Conservation (phyloP, 495 filamentous ascomycete genomes). For the Aspergillus baeticus region DNA sequence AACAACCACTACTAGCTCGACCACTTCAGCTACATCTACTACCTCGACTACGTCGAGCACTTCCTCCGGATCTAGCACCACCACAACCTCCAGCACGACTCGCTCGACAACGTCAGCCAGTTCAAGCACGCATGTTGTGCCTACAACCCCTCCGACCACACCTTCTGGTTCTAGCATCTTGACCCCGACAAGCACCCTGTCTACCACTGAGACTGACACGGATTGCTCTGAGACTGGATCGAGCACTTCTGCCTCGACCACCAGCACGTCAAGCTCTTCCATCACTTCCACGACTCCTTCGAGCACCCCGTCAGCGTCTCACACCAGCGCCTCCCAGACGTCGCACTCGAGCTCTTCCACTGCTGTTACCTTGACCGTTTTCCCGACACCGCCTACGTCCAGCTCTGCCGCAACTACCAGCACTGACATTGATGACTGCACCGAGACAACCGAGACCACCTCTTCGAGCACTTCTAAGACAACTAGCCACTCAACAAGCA, state of each 20-base stretch:
- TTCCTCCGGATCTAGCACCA: neutral
- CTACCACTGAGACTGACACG: neutral
- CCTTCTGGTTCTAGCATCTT: neutral
- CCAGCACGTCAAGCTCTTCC: neutral
- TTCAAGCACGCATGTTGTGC: neutral
- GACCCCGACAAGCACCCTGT: neutral
- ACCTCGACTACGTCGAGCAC: neutral
- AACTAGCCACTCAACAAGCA: neutral
- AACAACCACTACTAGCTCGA: neutral
- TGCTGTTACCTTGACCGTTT: slow-evolving; percentile 8
- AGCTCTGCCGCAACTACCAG: neutral
- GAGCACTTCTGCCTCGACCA: neutral
- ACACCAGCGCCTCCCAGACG: neutral
- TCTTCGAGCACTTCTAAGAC: neutral
- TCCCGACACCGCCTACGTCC: slow-evolving; percentile 5
- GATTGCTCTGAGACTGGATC: neutral
- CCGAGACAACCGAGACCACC: neutral
- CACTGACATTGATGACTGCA: neutral
- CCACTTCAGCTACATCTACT: too few relatives aligned
- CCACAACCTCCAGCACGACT: neutral
- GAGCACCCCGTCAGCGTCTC: slow-evolving; percentile 3
- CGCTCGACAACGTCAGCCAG: neutral
- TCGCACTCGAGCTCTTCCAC: neutral
- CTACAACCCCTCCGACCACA: neutral
- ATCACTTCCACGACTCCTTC: neutral